These are phyloP conservation scores for Marsdenia floribunda DNA, from an alignment of 257 asterid genomes.

Conservation along the genomic window DNA sequence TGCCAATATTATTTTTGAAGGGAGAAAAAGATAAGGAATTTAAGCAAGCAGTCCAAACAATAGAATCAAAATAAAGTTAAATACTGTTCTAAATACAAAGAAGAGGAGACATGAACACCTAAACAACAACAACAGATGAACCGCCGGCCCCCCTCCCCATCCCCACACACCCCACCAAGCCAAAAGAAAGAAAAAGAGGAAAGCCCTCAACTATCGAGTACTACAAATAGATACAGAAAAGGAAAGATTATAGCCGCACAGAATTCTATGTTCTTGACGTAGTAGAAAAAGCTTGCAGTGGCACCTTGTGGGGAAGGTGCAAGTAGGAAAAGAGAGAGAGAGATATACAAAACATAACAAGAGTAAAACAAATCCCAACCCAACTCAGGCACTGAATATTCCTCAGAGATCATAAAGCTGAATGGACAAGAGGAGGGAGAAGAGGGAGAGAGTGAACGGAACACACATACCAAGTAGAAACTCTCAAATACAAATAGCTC, in stretches of 20 bases:
- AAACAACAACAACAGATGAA: too few species aligned
- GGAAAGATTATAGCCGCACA: neutral
- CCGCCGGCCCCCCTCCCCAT: neutral
- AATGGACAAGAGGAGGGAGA: neutral
- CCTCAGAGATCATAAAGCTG: neutral
- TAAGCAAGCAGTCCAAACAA: neutral
- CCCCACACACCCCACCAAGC: neutral
- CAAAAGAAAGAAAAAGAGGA: neutral
- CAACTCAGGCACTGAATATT: slow-evolving; percentile 15
- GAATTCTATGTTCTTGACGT: slow-evolving; percentile 6
- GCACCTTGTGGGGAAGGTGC: neutral
- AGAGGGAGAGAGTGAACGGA: neutral
- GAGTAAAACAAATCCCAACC: slow-evolving; percentile 9
- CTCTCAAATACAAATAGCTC: slow-evolving; percentile 2
- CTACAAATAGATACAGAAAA: neutral
- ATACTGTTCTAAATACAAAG: neutral
- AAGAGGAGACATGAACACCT: neutral
- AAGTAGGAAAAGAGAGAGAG: neutral
- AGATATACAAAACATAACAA: slow-evolving; percentile 2
- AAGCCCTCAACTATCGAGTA: neutral
- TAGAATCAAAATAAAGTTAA: slow-evolving; percentile 7
- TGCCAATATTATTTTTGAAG: neutral
- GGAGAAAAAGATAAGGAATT: neutral
- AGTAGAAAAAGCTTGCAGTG: neutral
- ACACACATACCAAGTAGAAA: neutral